Conservation (phyloP, 2,329 filamentous ascomycete genomes). For the Sporothrix schenckii region DNA sequence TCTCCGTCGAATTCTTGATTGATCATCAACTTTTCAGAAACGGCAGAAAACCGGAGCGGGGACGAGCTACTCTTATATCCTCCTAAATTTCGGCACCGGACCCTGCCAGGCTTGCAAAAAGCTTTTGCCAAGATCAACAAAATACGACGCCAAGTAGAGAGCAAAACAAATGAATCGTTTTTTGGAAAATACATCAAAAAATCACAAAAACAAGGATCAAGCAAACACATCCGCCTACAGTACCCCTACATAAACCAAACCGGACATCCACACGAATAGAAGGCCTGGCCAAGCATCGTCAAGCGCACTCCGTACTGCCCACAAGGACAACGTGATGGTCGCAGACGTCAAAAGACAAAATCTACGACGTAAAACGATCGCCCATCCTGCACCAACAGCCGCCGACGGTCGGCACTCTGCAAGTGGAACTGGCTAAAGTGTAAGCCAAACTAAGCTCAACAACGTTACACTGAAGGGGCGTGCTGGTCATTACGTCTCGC, state of each 20-base stretch:
- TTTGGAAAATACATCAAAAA: background rate
- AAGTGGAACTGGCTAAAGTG: no score
- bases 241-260: background rate
- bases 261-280: background rate
- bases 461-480: background rate
- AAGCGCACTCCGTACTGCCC: background rate
- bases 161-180: no score
- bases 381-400: background rate
- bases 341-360: conserved; percentile 5
- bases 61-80: background rate
- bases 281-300: no score
- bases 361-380: no score
- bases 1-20: conserved; percentile 1
- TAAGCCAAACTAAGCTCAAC: background rate
- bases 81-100: background rate
- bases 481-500: background rate
- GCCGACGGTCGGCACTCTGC: conserved; percentile 9
- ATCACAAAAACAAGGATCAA: background rate
- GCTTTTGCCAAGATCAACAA: background rate
- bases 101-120: background rate
- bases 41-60: conserved; percentile 1
- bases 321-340: background rate
- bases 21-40: conserved; percentile 16
- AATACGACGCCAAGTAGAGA: background rate
- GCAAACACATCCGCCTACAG: background rate